Conservation (phyloP, 176 grass and related monocot species). For the Pharus latifolius region DNA sequence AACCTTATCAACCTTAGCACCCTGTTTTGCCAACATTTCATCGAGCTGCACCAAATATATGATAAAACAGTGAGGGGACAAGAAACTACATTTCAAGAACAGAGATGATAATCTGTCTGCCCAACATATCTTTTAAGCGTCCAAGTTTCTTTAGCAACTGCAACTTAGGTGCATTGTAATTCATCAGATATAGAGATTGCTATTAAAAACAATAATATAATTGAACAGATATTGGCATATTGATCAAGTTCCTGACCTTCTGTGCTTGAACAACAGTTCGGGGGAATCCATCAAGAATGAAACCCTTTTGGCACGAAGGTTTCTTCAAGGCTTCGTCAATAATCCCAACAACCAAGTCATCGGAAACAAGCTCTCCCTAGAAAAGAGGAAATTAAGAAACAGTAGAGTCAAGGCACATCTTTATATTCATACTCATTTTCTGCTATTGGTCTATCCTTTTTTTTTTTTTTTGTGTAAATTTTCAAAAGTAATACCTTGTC, state of each 20-base stretch:
- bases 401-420: neutral
- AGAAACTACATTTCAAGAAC: neutral
- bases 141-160: too few species aligned
- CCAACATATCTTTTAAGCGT: too few species aligned
- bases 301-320: slow-evolving; percentile 69
- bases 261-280: slow-evolving; percentile 71
- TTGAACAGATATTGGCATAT: neutral
- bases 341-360: slow-evolving; percentile 74
- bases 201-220: neutral
- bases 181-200: neutral
- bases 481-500: slow-evolving; percentile 35
- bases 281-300: slow-evolving; percentile 82
- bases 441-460: neutral
- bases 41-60: slow-evolving; percentile 40
- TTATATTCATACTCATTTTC: neutral
- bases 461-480: neutral
- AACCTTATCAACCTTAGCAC: slow-evolving; percentile 54
- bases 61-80: neutral
- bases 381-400: neutral
- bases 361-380: slow-evolving; percentile 75
- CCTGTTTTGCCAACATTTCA: slow-evolving; percentile 58
- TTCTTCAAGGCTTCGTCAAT: slow-evolving; percentile 81
- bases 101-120: too few species aligned
- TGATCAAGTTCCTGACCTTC: slow-evolving; percentile 23
- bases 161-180: neutral